Evolutionary conservation across 2,329 filamentous ascomycete genomes (phyloP), one percentile per base, ranked within the genome.

Genomic region (Penicillium sumatraense): DNA sequence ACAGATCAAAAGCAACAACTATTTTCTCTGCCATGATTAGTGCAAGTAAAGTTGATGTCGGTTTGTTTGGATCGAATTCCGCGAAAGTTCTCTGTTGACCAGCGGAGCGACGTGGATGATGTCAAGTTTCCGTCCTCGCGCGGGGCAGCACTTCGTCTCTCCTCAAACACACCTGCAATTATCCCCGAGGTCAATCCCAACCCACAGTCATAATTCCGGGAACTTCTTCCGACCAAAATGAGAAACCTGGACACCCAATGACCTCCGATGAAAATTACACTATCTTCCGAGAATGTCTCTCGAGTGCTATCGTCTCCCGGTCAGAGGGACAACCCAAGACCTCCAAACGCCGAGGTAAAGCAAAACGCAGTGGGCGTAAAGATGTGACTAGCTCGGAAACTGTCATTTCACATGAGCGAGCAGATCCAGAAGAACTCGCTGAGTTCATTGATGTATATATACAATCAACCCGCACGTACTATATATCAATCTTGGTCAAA

Each of bases 221-320:
- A 31, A 6, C n/a, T 3, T 5, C 7, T 23, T 31, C 42, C 42
- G 18, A 7, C 21, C 26, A 46, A 10, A 29, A 46, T 46, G 42
- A 31, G 26, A 46, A 6, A 21, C 3, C 21, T 7, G 21, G 9
- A 23, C 5, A 33, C 48, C 51, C 60, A 59, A 71, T 71, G 67
- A 65, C 52, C 49, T 57, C 64, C 11, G 60, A 63, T 38, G 69
- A 68, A 35, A 90, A 90, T 65, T 88, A 85, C 69, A 83, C 86
- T 49, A 77, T 86, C 44, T 92, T 95, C 72, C 81, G 88, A 51
- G 91, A 95, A 66, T 90, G 85, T 67, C 78, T 95, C 57, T 89
- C 89, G 8, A 84, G 84, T 14, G 81, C 85, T 0, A 78, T 95
- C 11, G 83, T 93, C 49, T 83, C 85, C 47, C 85, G 81, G 56